Conservation (phyloP, 352 stramenopile species). For the Globisporangium radiosum region DNA sequence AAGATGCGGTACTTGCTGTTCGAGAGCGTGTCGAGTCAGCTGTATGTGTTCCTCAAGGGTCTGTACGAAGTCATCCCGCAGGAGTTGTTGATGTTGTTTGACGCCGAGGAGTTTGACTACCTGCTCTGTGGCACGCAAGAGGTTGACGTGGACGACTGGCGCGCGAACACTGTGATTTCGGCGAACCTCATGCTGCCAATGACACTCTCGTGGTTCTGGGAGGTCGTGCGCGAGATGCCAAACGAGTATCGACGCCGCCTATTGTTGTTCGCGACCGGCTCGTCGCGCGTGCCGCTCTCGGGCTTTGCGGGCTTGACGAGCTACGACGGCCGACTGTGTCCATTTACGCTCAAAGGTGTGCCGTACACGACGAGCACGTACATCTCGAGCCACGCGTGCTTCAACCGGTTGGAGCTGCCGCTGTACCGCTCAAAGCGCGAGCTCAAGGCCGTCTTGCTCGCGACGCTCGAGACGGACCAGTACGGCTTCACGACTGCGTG, state of each 20-base stretch:
- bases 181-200: too few relatives aligned
- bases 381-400: too few relatives aligned
- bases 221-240: too few relatives aligned
- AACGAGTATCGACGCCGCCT: too few relatives aligned
- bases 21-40: conserved; percentile 76
- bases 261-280: too few relatives aligned
- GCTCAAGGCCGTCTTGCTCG: conserved; percentile 51
- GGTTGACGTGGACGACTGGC: conserved; percentile 2
- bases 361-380: too few relatives aligned
- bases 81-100: conserved; percentile 90
- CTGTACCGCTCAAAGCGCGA: conserved; percentile 90
- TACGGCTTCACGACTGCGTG: conserved; percentile 63
- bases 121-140: conserved; percentile 88
- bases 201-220: too few relatives aligned
- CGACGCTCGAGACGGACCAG: conserved; percentile 47
- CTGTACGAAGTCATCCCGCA: conserved; percentile 94
- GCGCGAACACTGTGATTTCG: too few relatives aligned
- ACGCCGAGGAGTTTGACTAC: conserved; percentile 82
- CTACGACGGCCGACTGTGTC: too few relatives aligned
- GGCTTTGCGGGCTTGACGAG: too few relatives aligned
- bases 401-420: conserved; percentile 87
- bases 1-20: conserved; percentile 91
- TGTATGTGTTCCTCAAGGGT: conserved; percentile 80
- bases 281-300: too few relatives aligned
- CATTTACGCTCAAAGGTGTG: too few relatives aligned